phyloP scores from a whole-genome alignment of 164 flowering plant genomes.

The Chimonanthus salicifolius region DNA sequence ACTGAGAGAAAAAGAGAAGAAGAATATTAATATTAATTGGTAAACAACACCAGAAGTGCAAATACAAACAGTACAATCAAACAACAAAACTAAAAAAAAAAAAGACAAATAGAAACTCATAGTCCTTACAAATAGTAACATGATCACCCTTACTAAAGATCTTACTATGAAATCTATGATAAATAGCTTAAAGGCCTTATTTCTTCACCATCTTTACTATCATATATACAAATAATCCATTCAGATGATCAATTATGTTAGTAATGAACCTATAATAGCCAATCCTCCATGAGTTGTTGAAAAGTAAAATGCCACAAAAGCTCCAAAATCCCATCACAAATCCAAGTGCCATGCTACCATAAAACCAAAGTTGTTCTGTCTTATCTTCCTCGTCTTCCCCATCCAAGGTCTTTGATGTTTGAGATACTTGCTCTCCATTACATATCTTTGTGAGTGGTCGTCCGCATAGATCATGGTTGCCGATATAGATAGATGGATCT shows the following conservation, averaged over 20 bases:
- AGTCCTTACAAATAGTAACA: too few relatives aligned
- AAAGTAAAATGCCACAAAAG: not conserved
- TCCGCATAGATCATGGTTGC: conserved; percentile 1
- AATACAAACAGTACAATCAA: too few relatives aligned
- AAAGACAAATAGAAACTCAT: too few relatives aligned
- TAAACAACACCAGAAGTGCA: too few relatives aligned
- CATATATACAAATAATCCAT: too few relatives aligned
- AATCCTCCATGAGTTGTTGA: conserved; percentile 13
- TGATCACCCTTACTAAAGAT: too few relatives aligned
- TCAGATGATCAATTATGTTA: not conserved
- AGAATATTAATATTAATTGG: too few relatives aligned
- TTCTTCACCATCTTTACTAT: too few relatives aligned
- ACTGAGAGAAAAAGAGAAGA: too few relatives aligned
- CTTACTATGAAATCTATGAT: too few relatives aligned
- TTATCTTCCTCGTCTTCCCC: not conserved
- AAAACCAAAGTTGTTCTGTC: not conserved
- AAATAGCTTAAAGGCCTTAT: too few relatives aligned
- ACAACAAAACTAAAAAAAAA: too few relatives aligned
- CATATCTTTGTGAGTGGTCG: not conserved
- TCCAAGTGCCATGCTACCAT: conserved; percentile 3
- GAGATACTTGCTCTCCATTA: not conserved
- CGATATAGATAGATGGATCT: not conserved
- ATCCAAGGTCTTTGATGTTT: not conserved
- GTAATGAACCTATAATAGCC: conserved; percentile 5
- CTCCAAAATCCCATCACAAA: conserved; percentile 9